Percentiles rank a stretch among this genome's conserved stretches.
Evolutionary conservation across 2,329 filamentous ascomycete species (phyloP).

Genomic region (Simplicillium sp.): DNA sequence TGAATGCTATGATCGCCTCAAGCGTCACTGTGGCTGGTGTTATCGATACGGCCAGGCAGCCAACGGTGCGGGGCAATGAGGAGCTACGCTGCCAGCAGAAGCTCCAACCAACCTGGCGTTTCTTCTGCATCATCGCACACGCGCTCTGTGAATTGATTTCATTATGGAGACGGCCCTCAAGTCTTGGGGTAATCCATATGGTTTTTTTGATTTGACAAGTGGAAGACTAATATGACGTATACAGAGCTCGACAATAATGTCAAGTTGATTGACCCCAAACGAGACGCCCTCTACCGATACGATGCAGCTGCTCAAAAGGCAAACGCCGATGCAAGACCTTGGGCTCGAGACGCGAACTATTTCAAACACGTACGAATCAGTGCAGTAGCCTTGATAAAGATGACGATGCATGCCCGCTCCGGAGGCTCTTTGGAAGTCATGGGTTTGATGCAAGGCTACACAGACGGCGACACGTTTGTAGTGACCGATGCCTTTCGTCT

Average conservation of each 20-base stretch:
- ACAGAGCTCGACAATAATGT: conserved; percentile 82
- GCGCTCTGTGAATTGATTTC: conserved; percentile 5
- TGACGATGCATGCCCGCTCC: conserved; percentile 98
- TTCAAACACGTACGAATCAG: conserved; percentile 93
- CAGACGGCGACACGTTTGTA: conserved; percentile 74
- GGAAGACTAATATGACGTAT: conserved; percentile 8
- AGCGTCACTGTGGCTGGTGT: neutral
- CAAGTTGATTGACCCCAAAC: conserved; percentile 72
- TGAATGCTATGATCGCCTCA: too few species aligned
- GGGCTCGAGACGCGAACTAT: conserved; percentile 70
- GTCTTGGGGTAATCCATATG: conserved; percentile 17
- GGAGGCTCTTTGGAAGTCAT: conserved; percentile 90
- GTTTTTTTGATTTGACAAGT: neutral
- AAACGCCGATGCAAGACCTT: conserved; percentile 58
- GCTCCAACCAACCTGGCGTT: conserved; percentile 1
- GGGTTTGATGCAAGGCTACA: conserved; percentile 96
- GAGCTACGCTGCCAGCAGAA: neutral
- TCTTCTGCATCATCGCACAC: conserved; percentile 10
- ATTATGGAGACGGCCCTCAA: conserved; percentile 19
- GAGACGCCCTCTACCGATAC: conserved; percentile 88
- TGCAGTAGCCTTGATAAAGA: conserved; percentile 89
- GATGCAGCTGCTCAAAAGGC: conserved; percentile 58
- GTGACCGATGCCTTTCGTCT: conserved; percentile 91
- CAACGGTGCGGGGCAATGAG: conserved; percentile 14
- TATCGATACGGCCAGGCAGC: conserved; percentile 4